Evolutionary conservation across 352 stramenopile species (phyloP).

Genomic region (Globisporangium spinosum): DNA sequence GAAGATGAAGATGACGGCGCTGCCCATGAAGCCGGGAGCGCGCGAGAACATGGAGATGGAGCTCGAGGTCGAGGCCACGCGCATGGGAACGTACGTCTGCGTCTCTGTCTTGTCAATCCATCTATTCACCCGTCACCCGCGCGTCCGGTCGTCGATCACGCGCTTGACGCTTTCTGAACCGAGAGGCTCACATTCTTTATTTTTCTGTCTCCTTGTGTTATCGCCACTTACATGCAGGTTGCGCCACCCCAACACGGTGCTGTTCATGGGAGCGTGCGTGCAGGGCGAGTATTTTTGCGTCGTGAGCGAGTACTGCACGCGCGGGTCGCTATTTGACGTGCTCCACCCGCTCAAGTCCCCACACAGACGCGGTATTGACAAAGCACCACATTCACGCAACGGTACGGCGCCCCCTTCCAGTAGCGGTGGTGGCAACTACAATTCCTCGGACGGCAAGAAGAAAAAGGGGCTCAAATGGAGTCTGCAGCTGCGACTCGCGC

Average conservation of each 20-base stretch:
- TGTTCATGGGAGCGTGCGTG: constrained; percentile 98
- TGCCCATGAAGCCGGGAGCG: constrained; percentile 48
- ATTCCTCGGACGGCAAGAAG: constrained; percentile 30
- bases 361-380: constrained; percentile 14
- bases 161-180: constrained; percentile 12
- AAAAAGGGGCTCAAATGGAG: constrained; percentile 80
- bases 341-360: constrained; percentile 62
- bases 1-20: constrained; percentile 79
- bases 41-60: constrained; percentile 79
- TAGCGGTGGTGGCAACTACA: constrained; percentile 13
- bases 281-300: constrained; percentile 95
- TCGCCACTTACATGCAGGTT: constrained; percentile 47
- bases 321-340: constrained; percentile 95
- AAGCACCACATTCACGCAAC: constrained; percentile 17
- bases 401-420: constrained; percentile 6
- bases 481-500: constrained; percentile 72
- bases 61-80: constrained; percentile 75
- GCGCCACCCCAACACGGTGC: constrained; percentile 97
- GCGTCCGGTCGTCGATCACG: neutral
- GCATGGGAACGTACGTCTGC: constrained; percentile 59
- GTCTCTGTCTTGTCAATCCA: neutral
- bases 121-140: neutral
- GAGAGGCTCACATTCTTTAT: constrained; percentile 1
- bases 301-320: constrained; percentile 93
- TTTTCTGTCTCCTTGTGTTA: neutral